Evolutionary conservation across 106 monocot species (phyloP).

Genomic region (Dioscorea alata): DNA sequence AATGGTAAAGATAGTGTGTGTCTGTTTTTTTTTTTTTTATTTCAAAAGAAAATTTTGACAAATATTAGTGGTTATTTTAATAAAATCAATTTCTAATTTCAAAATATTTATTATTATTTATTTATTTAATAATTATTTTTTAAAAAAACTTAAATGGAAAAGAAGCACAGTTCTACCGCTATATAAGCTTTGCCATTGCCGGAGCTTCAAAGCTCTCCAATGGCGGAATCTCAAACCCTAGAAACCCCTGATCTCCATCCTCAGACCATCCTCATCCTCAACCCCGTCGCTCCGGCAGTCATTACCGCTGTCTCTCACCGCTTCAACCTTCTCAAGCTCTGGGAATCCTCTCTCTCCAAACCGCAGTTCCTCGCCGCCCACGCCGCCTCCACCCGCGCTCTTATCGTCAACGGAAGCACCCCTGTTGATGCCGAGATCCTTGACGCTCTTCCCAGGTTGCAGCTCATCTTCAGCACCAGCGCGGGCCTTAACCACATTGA

Average conservation of each 20-base stretch:
- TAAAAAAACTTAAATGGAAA: too few relatives aligned
- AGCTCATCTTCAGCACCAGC: conserved; percentile 10
- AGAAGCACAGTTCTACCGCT: too few relatives aligned
- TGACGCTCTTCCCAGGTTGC: conserved; percentile 15
- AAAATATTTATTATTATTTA: too few relatives aligned
- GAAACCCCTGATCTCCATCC: neutral
- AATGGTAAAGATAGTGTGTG: too few relatives aligned
- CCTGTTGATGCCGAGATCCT: conserved; percentile 7
- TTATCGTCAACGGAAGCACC: conserved; percentile 1
- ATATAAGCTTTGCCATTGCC: too few relatives aligned
- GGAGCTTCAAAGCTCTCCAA: too few relatives aligned
- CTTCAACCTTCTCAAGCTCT: conserved; percentile 7
- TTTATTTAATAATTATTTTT: too few relatives aligned
- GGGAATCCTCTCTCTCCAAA: conserved; percentile 5
- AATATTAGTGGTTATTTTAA: too few relatives aligned
- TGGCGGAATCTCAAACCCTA: too few relatives aligned
- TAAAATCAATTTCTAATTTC: too few relatives aligned
- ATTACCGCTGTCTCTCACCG: neutral
- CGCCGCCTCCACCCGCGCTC: conserved; percentile 1
- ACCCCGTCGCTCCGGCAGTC: neutral
- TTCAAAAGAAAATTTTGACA: too few relatives aligned
- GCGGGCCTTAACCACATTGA: conserved; percentile 23
- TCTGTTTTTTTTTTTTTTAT: too few relatives aligned
- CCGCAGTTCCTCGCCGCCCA: conserved; percentile 14
- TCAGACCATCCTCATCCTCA: neutral